A percentile compares a stretch with the other conserved stretches of the same genome.
Evolutionary conservation across 352 stramenopile species (phyloP).

Genomic region (Globisporangium takayamanum): DNA sequence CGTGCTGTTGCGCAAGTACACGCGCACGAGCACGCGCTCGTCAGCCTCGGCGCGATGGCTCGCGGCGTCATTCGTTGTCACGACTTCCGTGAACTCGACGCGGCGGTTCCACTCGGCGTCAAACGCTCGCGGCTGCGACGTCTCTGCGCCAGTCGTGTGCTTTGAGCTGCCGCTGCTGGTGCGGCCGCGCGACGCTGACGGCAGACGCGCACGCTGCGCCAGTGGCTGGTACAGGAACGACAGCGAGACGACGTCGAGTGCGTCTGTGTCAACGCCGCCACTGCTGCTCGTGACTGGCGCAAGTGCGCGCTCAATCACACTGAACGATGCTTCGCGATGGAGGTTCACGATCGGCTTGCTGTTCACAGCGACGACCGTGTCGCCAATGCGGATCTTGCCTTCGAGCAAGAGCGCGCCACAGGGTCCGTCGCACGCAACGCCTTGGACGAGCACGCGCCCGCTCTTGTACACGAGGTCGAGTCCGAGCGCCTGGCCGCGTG

Average conservation of each 20-base stretch:
- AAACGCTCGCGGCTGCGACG: constrained; percentile 21
- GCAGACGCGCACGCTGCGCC: constrained; percentile 5
- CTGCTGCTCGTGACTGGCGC: constrained; percentile 9
- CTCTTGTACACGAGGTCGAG: constrained; percentile 80
- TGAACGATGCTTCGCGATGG: constrained; percentile 70
- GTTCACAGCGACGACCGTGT: constrained; percentile 73
- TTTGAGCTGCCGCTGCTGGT: constrained; percentile 3
- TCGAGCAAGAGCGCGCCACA: constrained; percentile 57
- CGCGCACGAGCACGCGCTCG: constrained; percentile 55
- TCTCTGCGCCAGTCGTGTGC: background rate
- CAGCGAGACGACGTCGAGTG: constrained; percentile 25
- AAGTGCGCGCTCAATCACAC: constrained; percentile 64
- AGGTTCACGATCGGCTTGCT: constrained; percentile 77
- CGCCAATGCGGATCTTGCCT: constrained; percentile 67
- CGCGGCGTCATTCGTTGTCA: constrained; percentile 1
- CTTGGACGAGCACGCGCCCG: constrained; percentile 70
- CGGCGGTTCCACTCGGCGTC: constrained; percentile 81
- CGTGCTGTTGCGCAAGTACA: constrained; percentile 69
- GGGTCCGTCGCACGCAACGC: constrained; percentile 55
- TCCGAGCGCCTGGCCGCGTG: constrained; percentile 45
- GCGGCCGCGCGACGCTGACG: background rate
- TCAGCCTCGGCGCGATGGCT: background rate
- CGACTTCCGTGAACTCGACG: constrained; percentile 68
- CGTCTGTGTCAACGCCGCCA: constrained; percentile 14
- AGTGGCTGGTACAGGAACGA: constrained; percentile 67